Percentiles rank a stretch among this genome's conserved stretches.
Conservation (phyloP, 352 stramenopile genomes). For the Globisporangium splendens region DNA sequence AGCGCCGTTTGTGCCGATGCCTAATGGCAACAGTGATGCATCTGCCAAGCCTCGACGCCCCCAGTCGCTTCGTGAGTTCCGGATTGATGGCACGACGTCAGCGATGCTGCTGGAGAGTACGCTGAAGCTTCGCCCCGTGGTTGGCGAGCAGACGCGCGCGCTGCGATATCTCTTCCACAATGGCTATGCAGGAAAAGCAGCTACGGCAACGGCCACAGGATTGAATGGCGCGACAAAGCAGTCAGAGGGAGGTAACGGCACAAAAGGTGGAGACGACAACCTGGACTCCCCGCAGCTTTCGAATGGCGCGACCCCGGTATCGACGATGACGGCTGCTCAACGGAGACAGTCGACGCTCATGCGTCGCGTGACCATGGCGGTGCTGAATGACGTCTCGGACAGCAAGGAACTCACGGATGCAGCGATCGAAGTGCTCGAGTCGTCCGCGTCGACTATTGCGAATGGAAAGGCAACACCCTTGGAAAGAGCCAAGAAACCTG, state of each 20-base stretch:
- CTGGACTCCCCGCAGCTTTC: no score
- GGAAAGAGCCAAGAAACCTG: conserved; percentile 4
- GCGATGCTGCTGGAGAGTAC: conserved; percentile 70
- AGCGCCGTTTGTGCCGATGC: conserved; percentile 32
- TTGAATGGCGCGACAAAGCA: not conserved
- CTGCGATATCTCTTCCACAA: conserved; percentile 70
- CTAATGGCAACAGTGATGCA: conserved; percentile 5
- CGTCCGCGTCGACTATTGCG: conserved; percentile 1
- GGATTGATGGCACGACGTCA: conserved; percentile 61
- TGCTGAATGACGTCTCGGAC: conserved; percentile 41
- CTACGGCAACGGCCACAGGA: not conserved
- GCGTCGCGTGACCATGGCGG: conserved; percentile 44
- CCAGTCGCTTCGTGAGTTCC: conserved; percentile 45
- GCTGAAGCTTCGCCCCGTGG: conserved; percentile 59
- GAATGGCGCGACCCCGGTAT: no score
- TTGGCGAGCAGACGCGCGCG: conserved; percentile 46
- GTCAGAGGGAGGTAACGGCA: no score
- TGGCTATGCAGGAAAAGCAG: conserved; percentile 13
- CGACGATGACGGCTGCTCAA: conserved; percentile 1
- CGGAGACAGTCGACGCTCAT: conserved; percentile 11
- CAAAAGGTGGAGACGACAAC: no score
- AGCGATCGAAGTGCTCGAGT: conserved; percentile 37
- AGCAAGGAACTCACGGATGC: conserved; percentile 32
- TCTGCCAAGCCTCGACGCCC: not conserved
- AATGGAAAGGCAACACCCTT: not conserved